These are phyloP conservation scores for Spergularia marina DNA, from an alignment of 148 eudicot genomes.

Conservation along the genomic window DNA sequence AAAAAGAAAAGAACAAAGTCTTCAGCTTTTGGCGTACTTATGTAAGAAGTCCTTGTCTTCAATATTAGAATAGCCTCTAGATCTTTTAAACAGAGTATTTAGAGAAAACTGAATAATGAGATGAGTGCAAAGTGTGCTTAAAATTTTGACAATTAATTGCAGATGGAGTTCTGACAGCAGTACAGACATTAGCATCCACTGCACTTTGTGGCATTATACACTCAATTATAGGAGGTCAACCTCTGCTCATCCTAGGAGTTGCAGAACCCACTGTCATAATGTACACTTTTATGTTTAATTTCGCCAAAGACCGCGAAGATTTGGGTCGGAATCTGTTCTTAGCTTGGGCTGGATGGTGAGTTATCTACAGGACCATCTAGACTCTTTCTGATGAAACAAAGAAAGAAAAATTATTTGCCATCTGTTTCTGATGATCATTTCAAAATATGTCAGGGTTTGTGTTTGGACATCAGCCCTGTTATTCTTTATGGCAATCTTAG, in stretches of 20 bases:
- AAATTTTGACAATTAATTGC: constrained; percentile 25
- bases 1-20: too few relatives aligned
- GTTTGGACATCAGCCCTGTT: constrained; percentile 83
- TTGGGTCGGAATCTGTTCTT: constrained; percentile 73
- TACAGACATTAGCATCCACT: constrained; percentile 81
- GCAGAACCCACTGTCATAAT: constrained; percentile 92
- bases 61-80: background rate
- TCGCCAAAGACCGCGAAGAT: constrained; percentile 69
- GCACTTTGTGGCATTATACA: constrained; percentile 86
- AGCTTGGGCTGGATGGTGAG: constrained; percentile 94
- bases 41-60: background rate
- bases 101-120: too few relatives aligned
- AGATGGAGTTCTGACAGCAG: constrained; percentile 87
- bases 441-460: constrained; percentile 62
- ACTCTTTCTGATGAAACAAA: background rate
- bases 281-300: constrained; percentile 92
- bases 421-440: constrained; percentile 2
- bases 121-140: constrained; percentile 6
- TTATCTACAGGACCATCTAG: background rate
- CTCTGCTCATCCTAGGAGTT: constrained; percentile 81
- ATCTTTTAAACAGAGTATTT: background rate
- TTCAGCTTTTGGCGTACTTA: background rate
- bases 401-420: background rate
- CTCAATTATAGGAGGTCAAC: constrained; percentile 93
- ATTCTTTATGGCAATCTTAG: constrained; percentile 74